Evolutionary conservation across 2,329 filamentous ascomycete species (phyloP).

Genomic region (Trichoderma semiorbis): DNA sequence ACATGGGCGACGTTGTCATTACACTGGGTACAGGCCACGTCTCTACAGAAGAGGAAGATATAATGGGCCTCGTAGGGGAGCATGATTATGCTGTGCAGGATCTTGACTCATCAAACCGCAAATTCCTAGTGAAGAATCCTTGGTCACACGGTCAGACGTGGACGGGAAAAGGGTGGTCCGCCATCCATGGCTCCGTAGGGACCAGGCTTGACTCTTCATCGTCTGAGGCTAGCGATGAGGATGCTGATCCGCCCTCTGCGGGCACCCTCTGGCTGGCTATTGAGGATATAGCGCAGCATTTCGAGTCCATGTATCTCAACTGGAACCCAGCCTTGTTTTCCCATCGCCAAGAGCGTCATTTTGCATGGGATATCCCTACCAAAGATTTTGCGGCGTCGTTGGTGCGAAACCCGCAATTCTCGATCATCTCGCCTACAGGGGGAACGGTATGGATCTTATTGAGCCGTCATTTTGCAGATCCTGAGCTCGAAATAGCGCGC

Average conservation of each 20-base stretch:
- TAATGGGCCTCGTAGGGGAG: slow-evolving; percentile 78
- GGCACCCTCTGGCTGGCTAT: slow-evolving; percentile 95
- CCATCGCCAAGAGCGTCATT: slow-evolving; percentile 83
- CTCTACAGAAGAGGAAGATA: slow-evolving; percentile 70
- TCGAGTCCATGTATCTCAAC: slow-evolving; percentile 94
- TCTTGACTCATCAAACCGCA: slow-evolving; percentile 60
- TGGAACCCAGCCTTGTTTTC: slow-evolving; percentile 89
- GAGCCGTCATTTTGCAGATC: slow-evolving; percentile 77
- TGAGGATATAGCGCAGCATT: slow-evolving; percentile 83
- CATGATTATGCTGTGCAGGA: slow-evolving; percentile 93
- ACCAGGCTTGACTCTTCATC: background rate
- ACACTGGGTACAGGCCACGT: slow-evolving; percentile 88
- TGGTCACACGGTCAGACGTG: slow-evolving; percentile 78
- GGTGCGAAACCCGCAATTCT: slow-evolving; percentile 68
- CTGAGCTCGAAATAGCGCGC: slow-evolving; percentile 56
- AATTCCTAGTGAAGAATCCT: slow-evolving; percentile 88
- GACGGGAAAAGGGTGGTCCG: slow-evolving; percentile 46
- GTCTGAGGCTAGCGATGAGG: background rate
- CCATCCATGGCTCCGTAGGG: slow-evolving; percentile 6
- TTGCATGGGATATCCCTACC: slow-evolving; percentile 68
- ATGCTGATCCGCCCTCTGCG: slow-evolving; percentile 32
- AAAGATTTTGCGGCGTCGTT: slow-evolving; percentile 52
- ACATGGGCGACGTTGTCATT: slow-evolving; percentile 75
- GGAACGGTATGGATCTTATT: slow-evolving; percentile 79
- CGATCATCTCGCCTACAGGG: slow-evolving; percentile 55